These are phyloP conservation scores for Vitis hybrid DNA, from an alignment of 177 flowering plant genomes.

Conservation along the genomic window DNA sequence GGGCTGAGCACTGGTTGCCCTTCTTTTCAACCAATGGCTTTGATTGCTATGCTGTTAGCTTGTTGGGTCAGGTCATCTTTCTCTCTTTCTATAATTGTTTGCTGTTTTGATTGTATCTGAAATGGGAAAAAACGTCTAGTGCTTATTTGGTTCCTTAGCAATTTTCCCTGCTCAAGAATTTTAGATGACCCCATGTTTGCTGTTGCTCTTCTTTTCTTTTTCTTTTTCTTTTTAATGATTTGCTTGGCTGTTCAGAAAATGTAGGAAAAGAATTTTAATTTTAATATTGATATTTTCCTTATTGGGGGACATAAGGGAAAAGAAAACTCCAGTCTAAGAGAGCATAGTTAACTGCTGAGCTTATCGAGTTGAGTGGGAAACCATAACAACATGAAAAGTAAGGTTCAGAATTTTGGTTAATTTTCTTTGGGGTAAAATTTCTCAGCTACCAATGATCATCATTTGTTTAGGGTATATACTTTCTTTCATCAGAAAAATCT, in stretches of 20 bases:
- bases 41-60: constrained; percentile 84
- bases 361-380: too few relatives aligned
- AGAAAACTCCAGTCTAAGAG: not conserved
- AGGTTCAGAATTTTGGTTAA: too few relatives aligned
- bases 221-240: not conserved
- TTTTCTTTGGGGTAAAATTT: too few relatives aligned
- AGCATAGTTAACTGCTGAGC: too few relatives aligned
- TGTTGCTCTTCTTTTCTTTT: not conserved
- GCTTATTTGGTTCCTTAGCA: not conserved
- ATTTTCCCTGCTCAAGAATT: too few relatives aligned
- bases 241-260: not conserved
- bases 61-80: constrained; percentile 56
- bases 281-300: not conserved
- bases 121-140: not conserved
- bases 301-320: not conserved
- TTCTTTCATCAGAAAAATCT: too few relatives aligned
- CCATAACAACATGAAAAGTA: too few relatives aligned
- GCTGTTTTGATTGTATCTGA: not conserved
- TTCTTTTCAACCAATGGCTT: constrained; percentile 67
- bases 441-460: too few relatives aligned
- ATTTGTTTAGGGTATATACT: too few relatives aligned
- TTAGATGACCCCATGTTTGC: not conserved
- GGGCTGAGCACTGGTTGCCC: constrained; percentile 90
- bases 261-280: not conserved
- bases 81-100: not conserved